Base-by-base conservation (phyloP, 1,284 basidiomycete species). In the Puccinia horiana region DNA sequence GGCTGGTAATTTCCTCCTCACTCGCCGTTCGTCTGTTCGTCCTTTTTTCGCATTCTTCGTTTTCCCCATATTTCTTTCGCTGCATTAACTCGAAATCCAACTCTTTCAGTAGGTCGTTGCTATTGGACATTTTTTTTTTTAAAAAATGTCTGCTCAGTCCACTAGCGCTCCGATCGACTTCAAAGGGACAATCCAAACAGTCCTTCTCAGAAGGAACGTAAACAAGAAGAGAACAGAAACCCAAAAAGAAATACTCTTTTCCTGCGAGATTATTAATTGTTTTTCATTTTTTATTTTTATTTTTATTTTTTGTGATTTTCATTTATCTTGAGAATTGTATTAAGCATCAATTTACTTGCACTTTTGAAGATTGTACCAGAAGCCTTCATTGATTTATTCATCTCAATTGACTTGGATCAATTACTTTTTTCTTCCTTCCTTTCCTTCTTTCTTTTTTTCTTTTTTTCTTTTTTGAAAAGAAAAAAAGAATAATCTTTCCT, bases 1-100 rank as follows among this genome's bases (percentile, higher is more conserved):
- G 73, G 73, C 49, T 75, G 73, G 73, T 75, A 37, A 61, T 42
- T 49, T 26, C 42, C 37, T 37, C 37, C 20, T 65, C 63, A 18
- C 23, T 65, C 8, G 32, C 35, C 37, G 40, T 65, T 42, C 63
- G n/a, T n/a, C 40, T 40, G 63, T 65, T 40, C 63, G 20, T n/a
- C 63, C 16, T 42, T 23, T 37, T 65, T 5, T 65, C 2, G 3
- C 37, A 1, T 42, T n/a, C 8, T 23, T 61, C 32, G n/a, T 12
- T 1, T 65, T 42, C 14, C 23, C 4, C 9, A 40, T 40, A 23
- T 9, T 42, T 42, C 14, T 65, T 40, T 35, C 63, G 32, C 8
- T 42, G 2, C 1, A 37, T 20, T 18, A 42, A 65, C 29, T 32
- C 35, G 63, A 65, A 37, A 14, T 37, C 18, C 26, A 29, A 37